Evolutionary conservation across 2,329 filamentous ascomycete species (phyloP).

Genomic region (Hymenoscyphus albidus): DNA sequence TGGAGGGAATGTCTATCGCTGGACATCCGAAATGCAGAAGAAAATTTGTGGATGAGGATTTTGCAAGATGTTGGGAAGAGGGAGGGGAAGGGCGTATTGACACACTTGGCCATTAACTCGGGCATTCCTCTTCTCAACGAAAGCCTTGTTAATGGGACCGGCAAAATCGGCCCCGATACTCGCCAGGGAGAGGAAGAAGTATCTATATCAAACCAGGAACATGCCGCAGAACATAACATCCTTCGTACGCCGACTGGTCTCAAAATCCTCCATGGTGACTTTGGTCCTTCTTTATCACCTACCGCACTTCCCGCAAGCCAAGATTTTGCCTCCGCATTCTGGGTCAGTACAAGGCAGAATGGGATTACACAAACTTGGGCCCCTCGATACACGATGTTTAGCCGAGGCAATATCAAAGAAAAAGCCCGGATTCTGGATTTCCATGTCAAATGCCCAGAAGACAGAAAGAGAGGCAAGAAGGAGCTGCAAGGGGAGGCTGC

Average conservation of each 20-base stretch:
- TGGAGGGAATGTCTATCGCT: constrained; percentile 8
- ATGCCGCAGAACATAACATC: constrained; percentile 13
- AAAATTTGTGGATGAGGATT: constrained; percentile 47
- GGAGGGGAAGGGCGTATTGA: constrained; percentile 42
- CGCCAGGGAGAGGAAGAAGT: neutral
- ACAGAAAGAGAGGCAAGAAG: constrained; percentile 12
- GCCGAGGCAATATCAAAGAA: constrained; percentile 82
- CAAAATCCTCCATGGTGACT: constrained; percentile 67
- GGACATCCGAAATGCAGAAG: constrained; percentile 11
- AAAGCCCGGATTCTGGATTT: constrained; percentile 71
- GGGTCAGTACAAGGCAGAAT: constrained; percentile 75
- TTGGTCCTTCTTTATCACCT: constrained; percentile 50
- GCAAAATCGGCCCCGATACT: neutral
- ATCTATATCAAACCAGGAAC: too few relatives aligned
- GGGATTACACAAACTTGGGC: constrained; percentile 83
- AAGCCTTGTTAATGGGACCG: constrained; percentile 16
- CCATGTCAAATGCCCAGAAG: constrained; percentile 23
- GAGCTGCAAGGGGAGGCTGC: constrained; percentile 36
- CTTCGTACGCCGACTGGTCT: constrained; percentile 71
- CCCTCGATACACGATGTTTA: constrained; percentile 91
- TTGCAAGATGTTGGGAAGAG: constrained; percentile 43
- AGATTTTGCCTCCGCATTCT: constrained; percentile 68
- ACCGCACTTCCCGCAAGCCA: constrained; percentile 16
- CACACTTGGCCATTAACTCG: constrained; percentile 58
- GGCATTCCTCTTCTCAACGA: constrained; percentile 49